Base-by-base conservation (phyloP, 164 flowering plant genomes). In the Echeveria elegans region DNA sequence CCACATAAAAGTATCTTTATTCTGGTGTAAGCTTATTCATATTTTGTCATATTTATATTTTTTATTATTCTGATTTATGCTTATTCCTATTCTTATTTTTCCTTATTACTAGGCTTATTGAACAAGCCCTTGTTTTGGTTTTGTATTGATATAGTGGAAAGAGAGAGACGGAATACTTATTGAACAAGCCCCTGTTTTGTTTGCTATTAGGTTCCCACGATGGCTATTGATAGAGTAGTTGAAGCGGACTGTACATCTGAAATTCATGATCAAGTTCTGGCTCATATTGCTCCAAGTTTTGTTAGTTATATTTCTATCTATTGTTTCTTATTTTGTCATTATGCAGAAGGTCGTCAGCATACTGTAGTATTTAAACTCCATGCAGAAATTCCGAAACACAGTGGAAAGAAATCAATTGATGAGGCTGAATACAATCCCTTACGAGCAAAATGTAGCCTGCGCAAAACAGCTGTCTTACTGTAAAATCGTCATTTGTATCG, bases 141-240 rank as follows among this genome's bases (percentile, higher is more conserved):
- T 45, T 45, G 50, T 45, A 1, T 15, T 15, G n/a, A 45, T 19
- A 4, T 5, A 16, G 50, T 45, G 19, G 36, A n/a, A n/a, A n/a
- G n/a, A 11, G 26, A n/a, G 12, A 58, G 10, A 21, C 21, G 8
- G 12, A 24, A 10, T 23, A 12, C 15, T 1, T 21, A 14, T 29
- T 67, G 19, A n/a, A 47, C 38, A n/a, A 4, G 16, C 12, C 48
- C 24, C 15, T 58, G 56, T 53, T 69, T 29, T 29, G 40, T 63
- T 18, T 72, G 34, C 56, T 15, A 74, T 70, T 73, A 93, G 98
- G 75, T 90, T 70, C 95, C 98, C 0, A 90, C 95, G 12, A 89
- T 90, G 97, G 97, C 97, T 67, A 89, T 94, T 77, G 97, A 94
- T 73, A 90, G 86, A 76, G 93, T 94, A 63, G 72, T 88, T 29